Conservation (phyloP, 2,329 filamentous ascomycete species). For the Epichloe gansuensis region DNA sequence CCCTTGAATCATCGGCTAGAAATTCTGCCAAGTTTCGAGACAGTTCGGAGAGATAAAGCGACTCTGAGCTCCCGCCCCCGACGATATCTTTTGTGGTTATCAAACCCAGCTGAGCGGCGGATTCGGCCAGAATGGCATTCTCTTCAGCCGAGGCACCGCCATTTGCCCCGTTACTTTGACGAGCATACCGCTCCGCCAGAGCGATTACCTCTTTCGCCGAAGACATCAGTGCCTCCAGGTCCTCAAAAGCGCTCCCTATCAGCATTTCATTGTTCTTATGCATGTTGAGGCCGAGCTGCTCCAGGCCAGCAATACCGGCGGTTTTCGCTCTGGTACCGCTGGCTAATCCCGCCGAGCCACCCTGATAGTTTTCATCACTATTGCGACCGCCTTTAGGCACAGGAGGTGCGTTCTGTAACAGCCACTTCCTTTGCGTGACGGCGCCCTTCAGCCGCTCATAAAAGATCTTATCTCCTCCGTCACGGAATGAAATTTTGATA, state of each 20-base stretch:
- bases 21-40: slow-evolving; percentile 80
- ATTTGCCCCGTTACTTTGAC: slow-evolving; percentile 48
- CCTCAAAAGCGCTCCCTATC: slow-evolving; percentile 89
- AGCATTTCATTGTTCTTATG: slow-evolving; percentile 88
- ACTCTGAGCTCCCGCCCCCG: slow-evolving; percentile 60
- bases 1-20: slow-evolving; percentile 70
- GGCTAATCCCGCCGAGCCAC: slow-evolving; percentile 13
- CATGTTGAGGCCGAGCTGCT: slow-evolving; percentile 71
- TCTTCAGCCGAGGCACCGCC: slow-evolving; percentile 56
- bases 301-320: slow-evolving; percentile 84
- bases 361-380: slow-evolving; percentile 23
- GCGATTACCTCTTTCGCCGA: slow-evolving; percentile 94
- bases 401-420: slow-evolving; percentile 79
- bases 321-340: slow-evolving; percentile 38
- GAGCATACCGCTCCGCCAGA: slow-evolving; percentile 76
- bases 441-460: slow-evolving; percentile 79
- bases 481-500: slow-evolving; percentile 85
- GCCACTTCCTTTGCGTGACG: slow-evolving; percentile 89
- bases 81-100: slow-evolving; percentile 95
- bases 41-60: slow-evolving; percentile 79
- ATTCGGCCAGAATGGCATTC: slow-evolving; percentile 65
- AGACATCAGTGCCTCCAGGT: slow-evolving; percentile 92
- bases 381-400: slow-evolving; percentile 51
- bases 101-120: slow-evolving; percentile 65
- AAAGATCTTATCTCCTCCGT: slow-evolving; percentile 81